These are phyloP conservation scores for Thalassiosira gravida DNA, from an alignment of 352 stramenopile genomes.

Conservation along the genomic window DNA sequence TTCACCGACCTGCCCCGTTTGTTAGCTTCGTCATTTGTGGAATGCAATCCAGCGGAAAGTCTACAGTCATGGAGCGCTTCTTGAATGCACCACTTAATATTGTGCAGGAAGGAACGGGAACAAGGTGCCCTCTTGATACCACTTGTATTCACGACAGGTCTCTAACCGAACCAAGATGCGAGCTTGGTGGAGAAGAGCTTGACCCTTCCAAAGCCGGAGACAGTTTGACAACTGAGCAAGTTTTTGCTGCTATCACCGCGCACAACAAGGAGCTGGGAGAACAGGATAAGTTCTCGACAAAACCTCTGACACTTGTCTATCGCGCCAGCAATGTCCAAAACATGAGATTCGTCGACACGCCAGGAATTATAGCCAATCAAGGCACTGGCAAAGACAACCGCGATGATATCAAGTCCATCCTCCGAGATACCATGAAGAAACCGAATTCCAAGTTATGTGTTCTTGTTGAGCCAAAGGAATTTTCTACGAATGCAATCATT, in stretches of 20 bases:
- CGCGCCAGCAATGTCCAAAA: conserved; percentile 76
- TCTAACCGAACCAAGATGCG: conserved; percentile 53
- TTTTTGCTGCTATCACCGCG: conserved; percentile 72
- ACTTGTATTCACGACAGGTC: conserved; percentile 78
- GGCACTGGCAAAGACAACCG: conserved; percentile 74
- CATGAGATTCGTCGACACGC: conserved; percentile 83
- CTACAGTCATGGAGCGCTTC: conserved; percentile 82
- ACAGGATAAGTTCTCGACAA: conserved; percentile 71
- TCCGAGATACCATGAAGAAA: conserved; percentile 69
- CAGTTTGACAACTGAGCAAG: conserved; percentile 63
- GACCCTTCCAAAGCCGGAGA: conserved; percentile 28
- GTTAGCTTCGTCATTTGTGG: conserved; percentile 83
- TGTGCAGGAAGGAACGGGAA: conserved; percentile 80
- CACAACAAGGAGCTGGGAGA: conserved; percentile 65
- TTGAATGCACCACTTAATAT: conserved; percentile 78
- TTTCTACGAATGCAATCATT: conserved; percentile 76
- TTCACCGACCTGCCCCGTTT: conserved; percentile 66
- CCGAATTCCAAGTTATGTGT: conserved; percentile 79
- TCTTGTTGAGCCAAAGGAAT: conserved; percentile 79
- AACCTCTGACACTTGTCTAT: conserved; percentile 70
- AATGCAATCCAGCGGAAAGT: conserved; percentile 80
- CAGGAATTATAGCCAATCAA: conserved; percentile 64
- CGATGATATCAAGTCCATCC: conserved; percentile 77
- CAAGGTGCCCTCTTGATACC: conserved; percentile 75
- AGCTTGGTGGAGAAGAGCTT: conserved; percentile 71